These are phyloP conservation scores for Fusarium sp. DNA, from an alignment of 2,329 filamentous ascomycete species.

Conservation along the genomic window DNA sequence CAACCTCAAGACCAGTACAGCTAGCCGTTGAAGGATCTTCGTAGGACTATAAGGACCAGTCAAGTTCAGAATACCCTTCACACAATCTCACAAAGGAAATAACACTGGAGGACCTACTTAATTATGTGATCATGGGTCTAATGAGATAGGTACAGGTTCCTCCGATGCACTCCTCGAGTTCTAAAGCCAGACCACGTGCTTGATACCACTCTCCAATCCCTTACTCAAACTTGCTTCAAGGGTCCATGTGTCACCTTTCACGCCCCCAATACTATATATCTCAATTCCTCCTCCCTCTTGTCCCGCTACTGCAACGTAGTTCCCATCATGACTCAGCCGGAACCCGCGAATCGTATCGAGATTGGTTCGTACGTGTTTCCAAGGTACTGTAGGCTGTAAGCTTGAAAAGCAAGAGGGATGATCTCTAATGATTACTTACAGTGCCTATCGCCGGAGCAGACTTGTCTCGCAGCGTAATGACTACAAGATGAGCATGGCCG, in stretches of 20 bases:
- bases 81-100: neutral
- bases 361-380: neutral
- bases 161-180: neutral
- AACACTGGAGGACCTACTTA: neutral
- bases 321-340: neutral
- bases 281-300: constrained; percentile 3
- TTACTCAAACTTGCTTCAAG: neutral
- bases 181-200: neutral
- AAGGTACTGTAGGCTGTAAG: neutral
- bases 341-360: constrained; percentile 1
- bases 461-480: neutral
- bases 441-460: neutral
- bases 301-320: neutral
- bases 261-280: neutral
- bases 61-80: neutral
- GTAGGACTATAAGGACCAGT: neutral
- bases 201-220: neutral
- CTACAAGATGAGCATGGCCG: neutral
- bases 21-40: neutral
- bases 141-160: neutral
- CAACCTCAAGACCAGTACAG: neutral
- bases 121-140: neutral
- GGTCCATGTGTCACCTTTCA: neutral
- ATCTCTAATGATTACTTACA: neutral
- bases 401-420: neutral